Evolutionary conservation across 2,329 filamentous ascomycete genomes (phyloP), one percentile per base, ranked within the genome.

Genomic region (Cladophialophora bantiana): DNA sequence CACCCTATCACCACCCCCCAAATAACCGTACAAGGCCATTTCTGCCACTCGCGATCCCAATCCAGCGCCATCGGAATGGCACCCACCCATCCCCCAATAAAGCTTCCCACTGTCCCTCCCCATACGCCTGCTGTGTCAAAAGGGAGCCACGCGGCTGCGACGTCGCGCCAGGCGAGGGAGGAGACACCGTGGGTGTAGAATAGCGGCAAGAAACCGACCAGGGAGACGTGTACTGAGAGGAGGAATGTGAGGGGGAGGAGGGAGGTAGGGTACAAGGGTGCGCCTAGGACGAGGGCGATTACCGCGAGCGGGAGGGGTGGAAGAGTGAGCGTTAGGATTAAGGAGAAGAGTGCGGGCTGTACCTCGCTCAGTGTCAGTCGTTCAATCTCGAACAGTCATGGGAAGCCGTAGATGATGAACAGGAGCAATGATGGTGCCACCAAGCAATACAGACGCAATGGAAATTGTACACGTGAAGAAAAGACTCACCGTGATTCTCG

Each of bases 41-140:
- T 92, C 86, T 99, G 95, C 95, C 95, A 99, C 73, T 96, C 93
- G n/a, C 95, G 89, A 78, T 99, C 95, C 94, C 94, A 98, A 78
- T 99, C 95, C 72, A 99, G 82, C 1, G 95, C 95, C 73, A 99
- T 98, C 0, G 96, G 95, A 61, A 98, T 88, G 7, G 95, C 95
- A 3, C 95, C 95, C 50, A 97, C 81, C 95, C 95, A 98, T 48
- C 92, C 93, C 5, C 95, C 95, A 1, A 94, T 74, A 32, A 90
- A 82, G 0, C 88, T 89, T 4, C 95, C 95, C n/a, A 94, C 78
- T 9, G 92, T 84, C 1, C 88, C 92, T 2, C 93, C 94, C 80
- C 93, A 95, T 0, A 92, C 88, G n/a, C 73, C 73, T 10, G 72
- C 66, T 76, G 94, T 91, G 78, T 98, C 95, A 26, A 95, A 81